Evolutionary conservation across 345 rosid species (phyloP).

Genomic region (Orychophragmus violaceus): DNA sequence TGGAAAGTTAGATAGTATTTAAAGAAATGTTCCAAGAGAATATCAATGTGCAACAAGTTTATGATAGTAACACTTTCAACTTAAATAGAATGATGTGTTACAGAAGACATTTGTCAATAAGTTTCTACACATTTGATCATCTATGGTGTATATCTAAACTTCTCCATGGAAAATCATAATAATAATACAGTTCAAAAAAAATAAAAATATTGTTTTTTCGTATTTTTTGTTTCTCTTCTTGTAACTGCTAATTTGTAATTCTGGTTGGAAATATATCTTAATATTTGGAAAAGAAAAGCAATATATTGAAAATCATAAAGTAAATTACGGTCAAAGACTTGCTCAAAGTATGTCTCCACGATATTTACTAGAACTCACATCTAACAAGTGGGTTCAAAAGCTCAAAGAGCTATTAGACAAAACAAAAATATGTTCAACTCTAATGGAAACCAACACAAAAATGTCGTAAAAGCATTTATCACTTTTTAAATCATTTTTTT

Average conservation of each 20-base stretch:
- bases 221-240: too few species aligned
- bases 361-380: constrained; percentile 9
- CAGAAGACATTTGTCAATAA: neutral
- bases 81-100: neutral
- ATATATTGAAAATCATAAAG: constrained; percentile 12
- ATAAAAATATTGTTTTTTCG: too few species aligned
- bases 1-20: neutral
- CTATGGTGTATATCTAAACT: neutral
- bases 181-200: too few species aligned
- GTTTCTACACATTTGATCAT: neutral
- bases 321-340: constrained; percentile 19
- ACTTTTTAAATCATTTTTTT: neutral
- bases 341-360: neutral
- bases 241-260: too few species aligned
- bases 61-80: neutral
- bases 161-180: neutral
- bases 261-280: too few species aligned
- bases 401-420: constrained; percentile 9
- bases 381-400: constrained; percentile 20
- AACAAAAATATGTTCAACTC: neutral
- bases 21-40: neutral
- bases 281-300: too few species aligned
- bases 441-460: neutral
- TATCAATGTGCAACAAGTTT: neutral
- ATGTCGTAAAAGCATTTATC: constrained; percentile 1